These are phyloP conservation scores for Ophiostoma sp. DNA, from an alignment of 2,329 filamentous ascomycete genomes.

Conservation along the genomic window DNA sequence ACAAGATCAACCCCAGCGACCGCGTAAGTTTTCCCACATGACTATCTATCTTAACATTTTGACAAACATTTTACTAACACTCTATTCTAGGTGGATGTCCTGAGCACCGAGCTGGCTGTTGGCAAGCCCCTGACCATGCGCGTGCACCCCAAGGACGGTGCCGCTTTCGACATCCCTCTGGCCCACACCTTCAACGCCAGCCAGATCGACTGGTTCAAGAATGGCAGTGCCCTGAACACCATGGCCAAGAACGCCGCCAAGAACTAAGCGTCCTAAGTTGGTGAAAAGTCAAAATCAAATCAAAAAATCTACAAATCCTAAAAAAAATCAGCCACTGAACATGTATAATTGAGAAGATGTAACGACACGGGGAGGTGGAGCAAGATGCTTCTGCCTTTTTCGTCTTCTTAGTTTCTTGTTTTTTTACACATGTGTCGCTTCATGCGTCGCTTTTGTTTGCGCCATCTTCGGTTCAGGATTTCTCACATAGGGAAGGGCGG, in stretches of 20 bases:
- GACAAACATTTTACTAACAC: conserved; percentile 27
- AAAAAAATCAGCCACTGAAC: not conserved
- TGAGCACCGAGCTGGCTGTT: conserved; percentile 84
- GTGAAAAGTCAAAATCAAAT: not conserved
- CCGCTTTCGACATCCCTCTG: conserved; percentile 78
- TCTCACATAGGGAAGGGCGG: not conserved
- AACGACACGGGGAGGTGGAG: conserved; percentile 1
- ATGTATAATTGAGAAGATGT: not conserved
- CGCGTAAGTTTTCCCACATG: conserved; percentile 52
- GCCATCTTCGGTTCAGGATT: conserved; percentile 1
- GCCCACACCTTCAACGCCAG: conserved; percentile 97
- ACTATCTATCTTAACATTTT: not conserved
- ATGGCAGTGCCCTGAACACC: conserved; percentile 94
- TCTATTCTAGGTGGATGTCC: conserved; percentile 65
- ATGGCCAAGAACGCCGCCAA: conserved; percentile 72
- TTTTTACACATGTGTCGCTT: conserved; percentile 4
- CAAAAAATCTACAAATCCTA: conserved; percentile 5
- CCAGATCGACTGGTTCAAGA: conserved; percentile 99
- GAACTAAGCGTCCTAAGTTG: not conserved
- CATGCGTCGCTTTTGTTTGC: not conserved
- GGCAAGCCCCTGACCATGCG: conserved; percentile 90
- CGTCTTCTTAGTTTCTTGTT: not conserved
- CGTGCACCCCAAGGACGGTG: conserved; percentile 87
- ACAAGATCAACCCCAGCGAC: conserved; percentile 92
- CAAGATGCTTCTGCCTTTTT: not conserved